These are phyloP conservation scores for Jackrogersella minutella DNA, from an alignment of 495 filamentous ascomycete species.

Conservation along the genomic window DNA sequence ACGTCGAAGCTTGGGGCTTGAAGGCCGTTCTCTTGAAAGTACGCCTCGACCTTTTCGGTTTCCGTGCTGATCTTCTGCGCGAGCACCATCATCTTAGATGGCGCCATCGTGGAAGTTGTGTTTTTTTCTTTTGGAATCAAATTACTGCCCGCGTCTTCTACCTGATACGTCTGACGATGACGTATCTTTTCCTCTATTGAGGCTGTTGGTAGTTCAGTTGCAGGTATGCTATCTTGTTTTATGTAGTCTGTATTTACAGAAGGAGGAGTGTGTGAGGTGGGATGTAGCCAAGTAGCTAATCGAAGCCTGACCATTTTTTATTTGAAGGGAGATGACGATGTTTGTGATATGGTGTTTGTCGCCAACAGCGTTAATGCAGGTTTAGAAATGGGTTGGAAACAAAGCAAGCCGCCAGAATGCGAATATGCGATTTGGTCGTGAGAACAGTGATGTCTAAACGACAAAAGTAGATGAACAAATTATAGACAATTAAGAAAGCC, in stretches of 20 bases:
- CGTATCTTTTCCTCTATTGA: conserved; percentile 16
- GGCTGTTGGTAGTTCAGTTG: conserved; percentile 6
- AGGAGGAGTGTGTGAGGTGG: conserved; percentile 30
- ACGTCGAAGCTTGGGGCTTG: conserved; percentile 50
- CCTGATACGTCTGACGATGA: conserved; percentile 10
- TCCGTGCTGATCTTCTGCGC: conserved; percentile 50
- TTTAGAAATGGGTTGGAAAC: background rate
- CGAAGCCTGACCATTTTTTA: conserved; percentile 50
- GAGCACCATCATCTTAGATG: conserved; percentile 49
- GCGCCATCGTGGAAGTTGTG: background rate
- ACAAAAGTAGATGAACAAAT: background rate
- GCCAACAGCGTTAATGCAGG: background rate
- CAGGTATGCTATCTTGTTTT: conserved; percentile 41
- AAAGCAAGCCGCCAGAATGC: conserved; percentile 24
- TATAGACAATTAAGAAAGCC: conserved; percentile 20
- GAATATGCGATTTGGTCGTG: background rate
- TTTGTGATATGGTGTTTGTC: conserved; percentile 20
- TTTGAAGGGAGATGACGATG: background rate
- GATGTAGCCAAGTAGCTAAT: conserved; percentile 46
- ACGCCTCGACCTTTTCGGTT: conserved; percentile 53
- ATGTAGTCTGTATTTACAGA: conserved; percentile 37
- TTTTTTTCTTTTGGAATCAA: conserved; percentile 10
- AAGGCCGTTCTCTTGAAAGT: conserved; percentile 49
- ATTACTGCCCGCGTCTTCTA: conserved; percentile 9
- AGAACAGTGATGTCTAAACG: conserved; percentile 8